Conservation (phyloP, 1,284 basidiomycete genomes). For the Ustilago loliicola region DNA sequence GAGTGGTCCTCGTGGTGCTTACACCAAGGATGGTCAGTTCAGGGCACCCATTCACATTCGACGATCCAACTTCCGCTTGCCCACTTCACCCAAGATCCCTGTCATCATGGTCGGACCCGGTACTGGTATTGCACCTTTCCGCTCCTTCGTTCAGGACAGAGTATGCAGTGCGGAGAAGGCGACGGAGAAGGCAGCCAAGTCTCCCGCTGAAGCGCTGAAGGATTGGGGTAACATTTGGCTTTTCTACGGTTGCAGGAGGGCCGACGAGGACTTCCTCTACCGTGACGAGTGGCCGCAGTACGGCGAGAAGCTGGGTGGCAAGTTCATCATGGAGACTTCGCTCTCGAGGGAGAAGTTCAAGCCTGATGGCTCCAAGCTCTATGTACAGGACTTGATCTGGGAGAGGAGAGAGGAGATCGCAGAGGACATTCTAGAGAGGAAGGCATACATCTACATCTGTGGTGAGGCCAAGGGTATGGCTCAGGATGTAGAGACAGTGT, state of each 20-base stretch:
- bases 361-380: constrained; percentile 92
- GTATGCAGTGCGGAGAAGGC: constrained; percentile 93
- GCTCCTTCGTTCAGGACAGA: constrained; percentile 97
- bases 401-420: constrained; percentile 76
- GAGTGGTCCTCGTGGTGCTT: constrained; percentile 87
- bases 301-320: constrained; percentile 85
- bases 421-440: constrained; percentile 88
- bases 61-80: constrained; percentile 93
- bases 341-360: constrained; percentile 84
- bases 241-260: constrained; percentile 94
- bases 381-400: constrained; percentile 84
- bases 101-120: constrained; percentile 99
- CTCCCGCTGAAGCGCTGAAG: constrained; percentile 86
- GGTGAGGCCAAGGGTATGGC: constrained; percentile 98
- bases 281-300: constrained; percentile 94
- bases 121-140: constrained; percentile 97
- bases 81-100: constrained; percentile 96
- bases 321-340: constrained; percentile 87
- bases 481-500: constrained; percentile 89
- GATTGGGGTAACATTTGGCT: constrained; percentile 96
- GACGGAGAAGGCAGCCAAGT: constrained; percentile 85
- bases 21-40: constrained; percentile 77
- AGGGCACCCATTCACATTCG: constrained; percentile 94
- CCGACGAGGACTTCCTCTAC: constrained; percentile 91
- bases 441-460: constrained; percentile 82